Evolutionary conservation across 176 grass and related monocot genomes (phyloP).

Genomic region (Dendrocalamus sinicus): DNA sequence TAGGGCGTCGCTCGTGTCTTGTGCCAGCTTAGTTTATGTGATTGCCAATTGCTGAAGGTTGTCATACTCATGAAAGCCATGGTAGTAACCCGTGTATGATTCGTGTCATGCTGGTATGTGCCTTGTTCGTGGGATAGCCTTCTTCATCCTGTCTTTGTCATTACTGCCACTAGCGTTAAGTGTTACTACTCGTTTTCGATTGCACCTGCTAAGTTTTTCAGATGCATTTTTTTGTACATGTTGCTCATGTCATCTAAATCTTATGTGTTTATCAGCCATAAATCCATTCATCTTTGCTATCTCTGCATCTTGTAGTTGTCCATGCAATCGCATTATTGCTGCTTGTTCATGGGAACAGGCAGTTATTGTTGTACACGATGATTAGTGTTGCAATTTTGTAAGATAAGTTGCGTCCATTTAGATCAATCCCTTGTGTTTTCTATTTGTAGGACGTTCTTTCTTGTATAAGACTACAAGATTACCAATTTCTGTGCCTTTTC

Average conservation of each 20-base stretch:
- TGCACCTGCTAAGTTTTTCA: neutral
- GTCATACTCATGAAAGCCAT: neutral
- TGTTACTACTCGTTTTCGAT: neutral
- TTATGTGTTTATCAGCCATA: neutral
- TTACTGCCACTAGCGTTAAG: neutral
- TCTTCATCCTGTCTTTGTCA: rapidly evolving
- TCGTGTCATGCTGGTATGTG: neutral
- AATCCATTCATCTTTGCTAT: too few relatives aligned
- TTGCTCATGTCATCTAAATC: neutral
- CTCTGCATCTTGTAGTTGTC: neutral
- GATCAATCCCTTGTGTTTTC: neutral
- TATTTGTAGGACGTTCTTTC: too few relatives aligned
- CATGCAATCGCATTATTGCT: neutral
- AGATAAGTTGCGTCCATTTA: neutral
- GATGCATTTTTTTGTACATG: neutral
- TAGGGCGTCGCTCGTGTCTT: neutral
- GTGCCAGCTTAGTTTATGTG: neutral
- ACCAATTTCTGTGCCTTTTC: neutral
- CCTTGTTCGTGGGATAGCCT: neutral
- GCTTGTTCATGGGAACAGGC: neutral
- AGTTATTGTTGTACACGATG: neutral
- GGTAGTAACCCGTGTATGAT: neutral
- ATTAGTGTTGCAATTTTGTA: neutral
- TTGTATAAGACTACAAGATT: too few relatives aligned
- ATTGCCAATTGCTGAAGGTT: neutral